phyloP scores from a whole-genome alignment of 768 basidiomycete species.

The Phaeotremella fagi region DNA sequence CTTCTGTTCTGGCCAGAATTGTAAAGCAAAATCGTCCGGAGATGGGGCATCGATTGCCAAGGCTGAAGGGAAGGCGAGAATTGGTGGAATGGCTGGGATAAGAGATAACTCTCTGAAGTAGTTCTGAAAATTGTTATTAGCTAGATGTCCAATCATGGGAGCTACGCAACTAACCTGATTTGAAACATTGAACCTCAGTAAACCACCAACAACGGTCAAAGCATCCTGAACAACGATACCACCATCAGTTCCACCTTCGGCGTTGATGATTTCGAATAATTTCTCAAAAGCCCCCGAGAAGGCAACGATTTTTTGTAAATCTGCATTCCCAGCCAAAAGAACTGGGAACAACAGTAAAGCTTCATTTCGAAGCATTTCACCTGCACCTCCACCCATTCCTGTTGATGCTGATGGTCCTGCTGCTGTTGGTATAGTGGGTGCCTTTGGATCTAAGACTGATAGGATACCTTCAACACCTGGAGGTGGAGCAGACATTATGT shows the following conservation, averaged over 20 bases:
- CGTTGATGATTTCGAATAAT: conserved; percentile 77
- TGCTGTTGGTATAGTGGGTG: conserved; percentile 13
- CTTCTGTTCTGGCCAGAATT: conserved; percentile 95
- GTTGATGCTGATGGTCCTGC: neutral
- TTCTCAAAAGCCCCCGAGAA: conserved; percentile 97
- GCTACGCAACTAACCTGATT: conserved; percentile 65
- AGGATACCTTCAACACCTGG: conserved; percentile 58
- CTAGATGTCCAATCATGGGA: neutral
- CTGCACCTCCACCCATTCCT: conserved; percentile 36
- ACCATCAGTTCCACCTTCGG: conserved; percentile 88
- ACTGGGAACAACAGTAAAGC: conserved; percentile 74
- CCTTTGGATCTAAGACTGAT: conserved; percentile 23
- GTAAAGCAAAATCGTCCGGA: conserved; percentile 76
- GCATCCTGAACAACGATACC: conserved; percentile 80
- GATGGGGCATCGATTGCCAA: conserved; percentile 59
- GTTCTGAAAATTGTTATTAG: conserved; percentile 57
- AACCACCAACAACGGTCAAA: conserved; percentile 74
- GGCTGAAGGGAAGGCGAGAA: conserved; percentile 55
- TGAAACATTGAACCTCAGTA: conserved; percentile 85
- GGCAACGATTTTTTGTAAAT: conserved; percentile 93
- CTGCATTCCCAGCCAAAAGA: conserved; percentile 76
- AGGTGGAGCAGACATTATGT: conserved; percentile 75
- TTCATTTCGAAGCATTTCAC: conserved; percentile 55
- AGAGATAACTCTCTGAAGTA: conserved; percentile 83
- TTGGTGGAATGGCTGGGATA: conserved; percentile 64